Evolutionary conservation across 345 rosid species (phyloP).

Genomic region (Hypericum androsaemum): DNA sequence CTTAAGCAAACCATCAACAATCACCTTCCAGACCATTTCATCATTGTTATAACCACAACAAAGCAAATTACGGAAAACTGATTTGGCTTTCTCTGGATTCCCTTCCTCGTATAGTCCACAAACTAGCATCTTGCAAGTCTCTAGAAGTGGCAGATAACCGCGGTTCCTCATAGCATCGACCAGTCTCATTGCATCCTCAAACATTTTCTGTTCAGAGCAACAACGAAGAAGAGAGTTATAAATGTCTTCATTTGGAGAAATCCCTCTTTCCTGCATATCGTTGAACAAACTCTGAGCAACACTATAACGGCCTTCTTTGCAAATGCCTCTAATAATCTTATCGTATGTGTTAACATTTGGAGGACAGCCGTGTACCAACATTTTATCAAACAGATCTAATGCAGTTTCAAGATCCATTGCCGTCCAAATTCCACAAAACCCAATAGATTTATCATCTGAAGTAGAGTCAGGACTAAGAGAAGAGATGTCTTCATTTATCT

Average conservation of each 20-base stretch:
- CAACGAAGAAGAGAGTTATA: constrained; percentile 54
- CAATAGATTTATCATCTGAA: constrained; percentile 23
- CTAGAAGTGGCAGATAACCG: constrained; percentile 60
- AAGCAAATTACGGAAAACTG: constrained; percentile 43
- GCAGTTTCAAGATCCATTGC: constrained; percentile 44
- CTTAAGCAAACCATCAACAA: constrained; percentile 69
- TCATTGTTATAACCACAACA: constrained; percentile 52
- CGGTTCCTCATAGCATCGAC: constrained; percentile 43
- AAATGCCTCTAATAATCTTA: constrained; percentile 56
- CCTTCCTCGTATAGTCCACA: constrained; percentile 53
- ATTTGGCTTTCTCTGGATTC: constrained; percentile 43
- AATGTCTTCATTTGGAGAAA: constrained; percentile 43
- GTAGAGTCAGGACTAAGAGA: constrained; percentile 7
- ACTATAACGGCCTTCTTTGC: constrained; percentile 39
- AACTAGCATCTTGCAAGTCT: constrained; percentile 52
- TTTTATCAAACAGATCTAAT: constrained; percentile 47
- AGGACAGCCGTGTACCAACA: constrained; percentile 47
- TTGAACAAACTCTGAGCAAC: constrained; percentile 42
- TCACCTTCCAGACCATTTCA: constrained; percentile 78
- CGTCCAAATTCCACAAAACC: constrained; percentile 43
- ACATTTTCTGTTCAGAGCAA: constrained; percentile 41
- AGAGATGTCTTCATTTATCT: constrained; percentile 22
- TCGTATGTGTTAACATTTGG: constrained; percentile 50
- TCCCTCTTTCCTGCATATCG: constrained; percentile 46
- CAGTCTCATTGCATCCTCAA: constrained; percentile 41